phyloP scores from a whole-genome alignment of 352 stramenopile genomes.

The Phytophthora ohioensis region DNA sequence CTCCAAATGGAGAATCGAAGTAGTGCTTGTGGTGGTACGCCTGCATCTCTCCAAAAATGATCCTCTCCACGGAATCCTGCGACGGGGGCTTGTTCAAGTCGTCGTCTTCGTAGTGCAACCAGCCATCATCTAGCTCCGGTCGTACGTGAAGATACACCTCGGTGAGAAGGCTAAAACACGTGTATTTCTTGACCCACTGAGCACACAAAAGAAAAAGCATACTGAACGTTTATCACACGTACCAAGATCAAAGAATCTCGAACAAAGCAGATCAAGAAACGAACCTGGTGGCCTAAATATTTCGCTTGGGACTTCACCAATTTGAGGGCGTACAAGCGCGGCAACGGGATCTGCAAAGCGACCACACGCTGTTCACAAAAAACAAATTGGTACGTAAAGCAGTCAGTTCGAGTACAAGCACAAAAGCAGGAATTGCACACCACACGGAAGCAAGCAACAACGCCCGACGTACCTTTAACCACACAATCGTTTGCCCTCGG shows the following conservation, averaged over 20 bases:
- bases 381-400: not conserved
- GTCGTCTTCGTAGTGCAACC: slow-evolving; percentile 84
- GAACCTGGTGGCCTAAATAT: slow-evolving; percentile 81
- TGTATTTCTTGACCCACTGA: slow-evolving; percentile 89
- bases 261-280: slow-evolving; percentile 16
- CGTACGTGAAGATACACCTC: slow-evolving; percentile 84
- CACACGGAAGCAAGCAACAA: slow-evolving; percentile 1
- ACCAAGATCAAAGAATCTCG: not conserved
- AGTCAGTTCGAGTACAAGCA: slow-evolving; percentile 6
- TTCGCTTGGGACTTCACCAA: slow-evolving; percentile 88
- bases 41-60: slow-evolving; percentile 89
- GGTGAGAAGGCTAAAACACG: slow-evolving; percentile 78
- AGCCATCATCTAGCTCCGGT: slow-evolving; percentile 82
- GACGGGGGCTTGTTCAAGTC: slow-evolving; percentile 74
- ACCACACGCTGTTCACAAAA: slow-evolving; percentile 61
- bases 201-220: slow-evolving; percentile 6
- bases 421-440: not conserved
- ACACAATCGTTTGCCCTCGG: slow-evolving; percentile 79
- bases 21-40: slow-evolving; percentile 90
- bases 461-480: slow-evolving; percentile 63
- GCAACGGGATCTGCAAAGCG: slow-evolving; percentile 69
- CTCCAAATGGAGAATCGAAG: slow-evolving; percentile 68
- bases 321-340: slow-evolving; percentile 81
- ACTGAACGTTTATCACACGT: not conserved
- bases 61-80: slow-evolving; percentile 75